Base-by-base conservation (phyloP, 805 yeast genomes). In the Wickerhamiella qilinensis region DNA sequence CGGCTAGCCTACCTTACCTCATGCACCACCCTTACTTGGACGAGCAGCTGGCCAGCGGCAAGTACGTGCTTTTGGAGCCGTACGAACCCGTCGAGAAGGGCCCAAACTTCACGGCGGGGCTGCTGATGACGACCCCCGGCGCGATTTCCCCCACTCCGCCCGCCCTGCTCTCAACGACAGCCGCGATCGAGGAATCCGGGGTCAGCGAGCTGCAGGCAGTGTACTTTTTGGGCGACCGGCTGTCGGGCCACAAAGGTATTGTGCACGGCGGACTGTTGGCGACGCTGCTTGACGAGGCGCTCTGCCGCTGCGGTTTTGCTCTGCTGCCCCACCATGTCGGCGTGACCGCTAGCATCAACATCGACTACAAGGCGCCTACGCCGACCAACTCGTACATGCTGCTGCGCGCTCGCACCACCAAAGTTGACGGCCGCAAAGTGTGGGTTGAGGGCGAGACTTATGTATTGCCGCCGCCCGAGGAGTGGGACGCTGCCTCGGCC, bases 241-340 rank as follows among this genome's bases (percentile, higher is more conserved):
- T 85, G 29, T 64, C 74, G 5, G 82, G 86, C 37, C 71, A 69
- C 36, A 79, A 76, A 36, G 82, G 82, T 1, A 72, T 73, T 38
- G 70, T 88, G 16, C 96, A 91, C 54, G 86, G 88, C 48, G 98
- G 98, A 1, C 66, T 86, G 3, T 57, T 85, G 3, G 73, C 94
- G 1, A 78, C 94, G 2, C 58, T 91, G 19, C 46, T 91, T 24
- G 98, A 88, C 57, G 98, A 91, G 53, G 76, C 78, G 0, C 61
- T 91, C 21, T 83, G 94, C 50, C 66, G 74, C 33, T 80, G 93
- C 51, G 97, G 95, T 14, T 88, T 85, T 54, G 74, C 83, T 3
- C 60, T 68, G 20, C 62, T 88, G 11, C 97, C 97, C 1, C 73
- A 75, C 41, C 69, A 74, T 40, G 66, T 78, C 37, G 98, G 97